Base-by-base conservation (phyloP, 257 asterid species). In the Voacanga thouarsii region DNA sequence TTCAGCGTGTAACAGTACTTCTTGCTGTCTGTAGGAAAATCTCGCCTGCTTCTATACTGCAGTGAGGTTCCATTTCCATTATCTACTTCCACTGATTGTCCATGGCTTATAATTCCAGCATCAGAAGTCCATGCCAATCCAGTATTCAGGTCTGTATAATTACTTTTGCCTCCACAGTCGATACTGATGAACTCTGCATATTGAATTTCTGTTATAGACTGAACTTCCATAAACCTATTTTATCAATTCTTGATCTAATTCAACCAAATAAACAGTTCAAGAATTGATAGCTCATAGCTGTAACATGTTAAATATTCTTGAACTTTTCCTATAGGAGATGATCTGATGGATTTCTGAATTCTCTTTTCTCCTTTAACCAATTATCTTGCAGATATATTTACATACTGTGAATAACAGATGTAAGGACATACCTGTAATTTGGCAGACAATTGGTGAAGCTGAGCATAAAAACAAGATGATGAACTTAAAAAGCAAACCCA, bases 171-270 rank as follows among this genome's bases (percentile, higher is more conserved):
- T 79, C 99, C 99, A 81, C 99, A 96, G 84, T 96, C 99, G 83
- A 96, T 85, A 82, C 97, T 96, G 43, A 87, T 80, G 88, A 95
- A 95, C 80, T 95, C 99, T 93, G 97, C 98, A 87, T 55, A 41
- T 55, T 70, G 77, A 47, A 39, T 74, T 78, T 14, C 57, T 24
- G 44, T 60, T 47, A 55, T 39, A 28, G 47, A 56, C 66, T 71
- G 45, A 56, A 45, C 39, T 71, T 55, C 59, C 59, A 33, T 16
- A 24, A 16, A 16, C 51, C 12, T 24, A 43, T 11, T 12, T 71
- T 24, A 43, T 64, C 12, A 10, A 45, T 78, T 55, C 30, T 50
- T 70, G 57, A 44, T 61, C 63, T 75, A 24, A 37, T 10, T 39
- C 16, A 11, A 65, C 23, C 15, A 8, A 7, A n/a, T 70, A 43